Evolutionary conservation across 345 rosid species (phyloP).

Genomic region (Ceriops zippeliana): DNA sequence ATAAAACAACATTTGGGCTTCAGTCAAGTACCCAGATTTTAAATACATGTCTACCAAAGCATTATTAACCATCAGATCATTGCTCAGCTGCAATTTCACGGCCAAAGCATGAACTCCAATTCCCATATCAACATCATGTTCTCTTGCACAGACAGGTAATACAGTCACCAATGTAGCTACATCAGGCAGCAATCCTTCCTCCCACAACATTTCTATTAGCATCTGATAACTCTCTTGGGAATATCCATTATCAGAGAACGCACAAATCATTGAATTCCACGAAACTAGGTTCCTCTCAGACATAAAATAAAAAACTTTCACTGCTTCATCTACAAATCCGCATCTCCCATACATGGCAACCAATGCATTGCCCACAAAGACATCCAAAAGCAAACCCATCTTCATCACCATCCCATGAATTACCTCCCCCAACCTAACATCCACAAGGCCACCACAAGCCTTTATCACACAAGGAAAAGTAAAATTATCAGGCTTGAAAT

Average conservation of each 20-base stretch:
- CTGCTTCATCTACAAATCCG: constrained; percentile 39
- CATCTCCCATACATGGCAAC: constrained; percentile 53
- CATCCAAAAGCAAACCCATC: constrained; percentile 43
- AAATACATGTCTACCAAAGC: constrained; percentile 59
- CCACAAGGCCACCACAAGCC: constrained; percentile 52
- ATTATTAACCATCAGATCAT: constrained; percentile 51
- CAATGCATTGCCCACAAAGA: constrained; percentile 60
- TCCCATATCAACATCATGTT: constrained; percentile 41
- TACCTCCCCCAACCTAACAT: constrained; percentile 37
- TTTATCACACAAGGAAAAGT: constrained; percentile 67
- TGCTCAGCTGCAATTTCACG: constrained; percentile 43
- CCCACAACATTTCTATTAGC: constrained; percentile 43
- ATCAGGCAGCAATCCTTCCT: constrained; percentile 43
- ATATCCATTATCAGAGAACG: constrained; percentile 44
- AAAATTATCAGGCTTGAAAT: constrained; percentile 53
- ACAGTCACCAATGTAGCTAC: constrained; percentile 50
- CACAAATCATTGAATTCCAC: constrained; percentile 60
- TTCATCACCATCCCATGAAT: constrained; percentile 61
- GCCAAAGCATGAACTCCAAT: constrained; percentile 53
- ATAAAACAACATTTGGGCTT: constrained; percentile 44
- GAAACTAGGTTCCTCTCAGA: constrained; percentile 55
- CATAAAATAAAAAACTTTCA: constrained; percentile 42
- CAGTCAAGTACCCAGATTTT: constrained; percentile 48
- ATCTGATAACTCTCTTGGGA: constrained; percentile 34
- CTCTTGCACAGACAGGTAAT: constrained; percentile 50